Percentiles rank a stretch among this genome's conserved stretches.
These are phyloP conservation scores for Fusarium tanahbumbuense DNA, from an alignment of 2,329 filamentous ascomycete species.

Conservation along the genomic window DNA sequence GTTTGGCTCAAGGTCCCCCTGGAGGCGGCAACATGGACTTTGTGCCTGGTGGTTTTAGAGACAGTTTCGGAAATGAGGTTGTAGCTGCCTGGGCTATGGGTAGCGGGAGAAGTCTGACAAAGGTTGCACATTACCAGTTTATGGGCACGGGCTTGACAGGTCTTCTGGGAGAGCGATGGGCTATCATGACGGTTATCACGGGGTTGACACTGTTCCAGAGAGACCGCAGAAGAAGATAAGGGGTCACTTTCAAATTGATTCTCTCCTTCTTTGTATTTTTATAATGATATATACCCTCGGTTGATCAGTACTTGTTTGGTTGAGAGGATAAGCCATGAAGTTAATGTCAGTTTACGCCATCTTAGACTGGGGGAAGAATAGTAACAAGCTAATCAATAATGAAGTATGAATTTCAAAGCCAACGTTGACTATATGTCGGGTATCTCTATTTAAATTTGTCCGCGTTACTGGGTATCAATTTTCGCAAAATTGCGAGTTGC, in stretches of 20 bases:
- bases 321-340: background rate
- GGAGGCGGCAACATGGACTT: conserved; percentile 23
- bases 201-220: conserved; percentile 31
- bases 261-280: background rate
- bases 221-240: conserved; percentile 14
- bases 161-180: conserved; percentile 43
- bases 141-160: conserved; percentile 41
- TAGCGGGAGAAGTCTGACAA: conserved; percentile 24
- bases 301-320: background rate
- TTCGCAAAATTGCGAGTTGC: conserved; percentile 75
- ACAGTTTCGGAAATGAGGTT: conserved; percentile 38
- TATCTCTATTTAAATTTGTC: conserved; percentile 58
- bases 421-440: background rate
- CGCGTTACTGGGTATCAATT: conserved; percentile 74
- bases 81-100: conserved; percentile 41
- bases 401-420: background rate
- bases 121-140: conserved; percentile 40
- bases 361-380: background rate
- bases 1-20: conserved; percentile 25
- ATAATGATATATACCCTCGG: background rate
- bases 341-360: background rate
- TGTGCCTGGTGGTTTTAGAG: conserved; percentile 23
- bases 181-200: conserved; percentile 43
- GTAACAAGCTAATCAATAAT: background rate
- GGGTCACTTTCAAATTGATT: too few relatives aligned